Percentiles rank a stretch among this genome's conserved stretches.
Conservation (phyloP, 352 stramenopile genomes). For the Phytophthora sansomeana region DNA sequence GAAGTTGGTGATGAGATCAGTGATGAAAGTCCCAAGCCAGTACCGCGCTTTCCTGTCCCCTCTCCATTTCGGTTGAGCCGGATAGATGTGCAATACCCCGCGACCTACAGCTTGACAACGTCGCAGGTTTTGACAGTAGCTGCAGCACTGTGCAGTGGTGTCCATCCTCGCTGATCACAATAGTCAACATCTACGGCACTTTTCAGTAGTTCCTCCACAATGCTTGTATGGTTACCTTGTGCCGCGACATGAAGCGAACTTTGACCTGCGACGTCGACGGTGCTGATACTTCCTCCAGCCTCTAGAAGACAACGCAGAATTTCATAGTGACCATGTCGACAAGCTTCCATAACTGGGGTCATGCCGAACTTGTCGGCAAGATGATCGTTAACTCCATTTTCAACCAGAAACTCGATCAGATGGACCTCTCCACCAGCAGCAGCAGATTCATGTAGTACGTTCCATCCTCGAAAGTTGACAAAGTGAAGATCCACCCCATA, state of each 20-base stretch:
- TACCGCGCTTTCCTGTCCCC: no score
- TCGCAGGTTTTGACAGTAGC: background rate
- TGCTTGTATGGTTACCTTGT: background rate
- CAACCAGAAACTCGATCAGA: background rate
- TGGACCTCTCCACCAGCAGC: background rate
- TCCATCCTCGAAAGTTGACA: conserved; percentile 4
- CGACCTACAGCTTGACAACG: conserved; percentile 3
- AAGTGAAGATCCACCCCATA: background rate
- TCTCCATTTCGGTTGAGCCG: no score
- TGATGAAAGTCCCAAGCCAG: no score
- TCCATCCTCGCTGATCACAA: conserved; percentile 21
- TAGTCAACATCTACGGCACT: background rate
- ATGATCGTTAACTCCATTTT: background rate
- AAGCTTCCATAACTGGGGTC: conserved; percentile 8
- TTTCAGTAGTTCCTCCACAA: conserved; percentile 4
- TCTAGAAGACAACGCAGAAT: background rate
- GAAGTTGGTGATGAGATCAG: no score
- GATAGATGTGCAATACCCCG: no score
- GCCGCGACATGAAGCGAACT: background rate
- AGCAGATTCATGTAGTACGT: conserved; percentile 2
- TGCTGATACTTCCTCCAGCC: background rate
- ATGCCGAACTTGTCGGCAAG: conserved; percentile 14
- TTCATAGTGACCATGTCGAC: background rate
- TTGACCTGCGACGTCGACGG: background rate
- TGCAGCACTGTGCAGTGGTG: conserved; percentile 15